Percentiles rank a stretch among this genome's conserved stretches.
Evolutionary conservation across 2,329 filamentous ascomycete genomes (phyloP).

Genomic region (Fusarium agapanthi): DNA sequence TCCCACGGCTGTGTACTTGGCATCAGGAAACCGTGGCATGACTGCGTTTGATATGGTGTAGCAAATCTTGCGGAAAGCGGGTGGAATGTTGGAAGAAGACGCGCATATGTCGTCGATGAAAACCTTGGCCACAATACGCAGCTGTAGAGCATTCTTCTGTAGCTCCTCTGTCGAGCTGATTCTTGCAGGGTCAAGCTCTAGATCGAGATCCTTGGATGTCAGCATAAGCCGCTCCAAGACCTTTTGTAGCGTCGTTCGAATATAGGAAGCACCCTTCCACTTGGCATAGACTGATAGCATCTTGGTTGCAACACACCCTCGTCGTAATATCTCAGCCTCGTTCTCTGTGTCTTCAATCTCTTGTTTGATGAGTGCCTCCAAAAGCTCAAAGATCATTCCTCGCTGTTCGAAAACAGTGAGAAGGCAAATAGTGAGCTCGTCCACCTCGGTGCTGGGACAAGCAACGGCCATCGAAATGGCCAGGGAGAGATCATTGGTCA

Average conservation of each 20-base stretch:
- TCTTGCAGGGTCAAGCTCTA: conserved; percentile 72
- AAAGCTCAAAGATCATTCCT: conserved; percentile 68
- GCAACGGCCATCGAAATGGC: conserved; percentile 71
- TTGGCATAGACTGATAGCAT: conserved; percentile 77
- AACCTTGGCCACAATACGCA: conserved; percentile 73
- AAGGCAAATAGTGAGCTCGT: conserved; percentile 73
- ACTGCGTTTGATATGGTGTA: conserved; percentile 72
- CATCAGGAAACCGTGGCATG: conserved; percentile 70
- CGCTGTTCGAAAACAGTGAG: conserved; percentile 76
- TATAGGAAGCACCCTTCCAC: conserved; percentile 73
- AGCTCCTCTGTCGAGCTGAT: conserved; percentile 69
- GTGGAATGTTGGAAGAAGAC: conserved; percentile 68
- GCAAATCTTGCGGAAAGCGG: conserved; percentile 73
- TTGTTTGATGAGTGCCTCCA: conserved; percentile 73
- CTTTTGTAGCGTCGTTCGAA: conserved; percentile 71
- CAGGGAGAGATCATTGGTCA: conserved; percentile 70
- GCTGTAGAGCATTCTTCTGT: conserved; percentile 71
- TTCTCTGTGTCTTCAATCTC: conserved; percentile 77
- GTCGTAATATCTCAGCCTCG: conserved; percentile 72
- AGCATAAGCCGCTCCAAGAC: conserved; percentile 72
- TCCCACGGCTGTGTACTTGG: conserved; percentile 76
- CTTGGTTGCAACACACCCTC: conserved; percentile 76
- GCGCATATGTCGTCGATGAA: conserved; percentile 77
- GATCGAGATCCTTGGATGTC: conserved; percentile 72
- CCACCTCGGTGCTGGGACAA: conserved; percentile 73